Conservation (phyloP, 192 early-diverging fungal genomes). For the Podila epigama region DNA sequence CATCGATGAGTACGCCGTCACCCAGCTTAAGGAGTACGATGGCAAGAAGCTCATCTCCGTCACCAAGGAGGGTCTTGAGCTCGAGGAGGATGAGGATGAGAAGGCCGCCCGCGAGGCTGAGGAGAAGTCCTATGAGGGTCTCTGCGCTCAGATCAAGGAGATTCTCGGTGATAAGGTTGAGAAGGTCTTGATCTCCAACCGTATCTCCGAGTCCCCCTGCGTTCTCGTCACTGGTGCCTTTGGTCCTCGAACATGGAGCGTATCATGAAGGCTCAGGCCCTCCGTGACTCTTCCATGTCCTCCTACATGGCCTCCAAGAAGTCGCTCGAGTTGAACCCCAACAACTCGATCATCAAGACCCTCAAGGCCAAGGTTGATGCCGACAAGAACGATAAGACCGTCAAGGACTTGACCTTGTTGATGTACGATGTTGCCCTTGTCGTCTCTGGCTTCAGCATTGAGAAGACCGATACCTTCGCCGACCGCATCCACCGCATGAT, state of each 20-base stretch:
- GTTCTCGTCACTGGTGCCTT: conserved; percentile 98
- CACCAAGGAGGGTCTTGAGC: conserved; percentile 99
- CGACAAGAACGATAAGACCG: conserved; percentile 99
- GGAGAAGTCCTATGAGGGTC: conserved; percentile 87
- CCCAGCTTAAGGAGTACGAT: conserved; percentile 99
- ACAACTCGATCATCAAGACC: conserved; percentile 93
- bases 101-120: conserved; percentile 95
- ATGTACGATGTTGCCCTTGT: conserved; percentile 96
- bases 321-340: conserved; percentile 98
- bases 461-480: conserved; percentile 93
- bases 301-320: conserved; percentile 99
- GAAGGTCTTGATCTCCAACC: conserved; percentile 79
- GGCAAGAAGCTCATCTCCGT: conserved; percentile 98
- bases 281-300: conserved; percentile 98
- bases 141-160: conserved; percentile 96
- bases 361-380: conserved; percentile 92
- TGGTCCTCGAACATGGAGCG: conserved; percentile 99
- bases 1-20: conserved; percentile 99
- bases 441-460: conserved; percentile 96
- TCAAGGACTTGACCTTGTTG: conserved; percentile 95
- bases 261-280: conserved; percentile 99
- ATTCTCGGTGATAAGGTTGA: conserved; percentile 98
- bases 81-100: conserved; percentile 99
- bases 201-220: conserved; percentile 97
- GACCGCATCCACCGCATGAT: conserved; percentile 99